phyloP scores from a whole-genome alignment of 2,329 filamentous ascomycete species.

The Verticillium isaacii region DNA sequence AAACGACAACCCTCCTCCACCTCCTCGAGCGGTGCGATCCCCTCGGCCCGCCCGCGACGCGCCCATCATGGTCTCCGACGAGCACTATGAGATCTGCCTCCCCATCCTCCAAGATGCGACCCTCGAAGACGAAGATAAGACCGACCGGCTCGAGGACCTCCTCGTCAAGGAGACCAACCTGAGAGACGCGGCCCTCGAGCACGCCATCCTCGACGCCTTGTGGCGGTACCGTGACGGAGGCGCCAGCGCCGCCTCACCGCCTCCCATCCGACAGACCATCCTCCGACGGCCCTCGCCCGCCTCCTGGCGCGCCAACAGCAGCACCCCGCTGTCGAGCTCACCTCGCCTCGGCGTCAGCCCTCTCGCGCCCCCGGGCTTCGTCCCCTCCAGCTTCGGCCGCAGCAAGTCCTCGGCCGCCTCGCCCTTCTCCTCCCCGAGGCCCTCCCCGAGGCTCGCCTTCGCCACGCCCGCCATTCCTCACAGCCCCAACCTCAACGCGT shows the following conservation, averaged over 20 bases:
- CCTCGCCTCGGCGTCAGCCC: constrained; percentile 78
- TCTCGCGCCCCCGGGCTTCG: constrained; percentile 78
- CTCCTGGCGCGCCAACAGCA: constrained; percentile 78
- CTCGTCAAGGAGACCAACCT: constrained; percentile 74
- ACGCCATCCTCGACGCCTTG: constrained; percentile 82
- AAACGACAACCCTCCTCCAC: background rate
- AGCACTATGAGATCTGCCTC: constrained; percentile 86
- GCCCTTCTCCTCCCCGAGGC: constrained; percentile 89
- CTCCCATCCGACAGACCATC: constrained; percentile 81
- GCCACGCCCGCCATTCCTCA: constrained; percentile 89
- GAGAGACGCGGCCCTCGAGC: constrained; percentile 74
- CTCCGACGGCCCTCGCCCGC: constrained; percentile 88
- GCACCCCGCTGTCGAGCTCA: constrained; percentile 77
- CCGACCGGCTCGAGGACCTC: constrained; percentile 77
- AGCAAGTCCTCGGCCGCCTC: constrained; percentile 76
- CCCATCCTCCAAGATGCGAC: constrained; percentile 77
- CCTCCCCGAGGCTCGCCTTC: constrained; percentile 85
- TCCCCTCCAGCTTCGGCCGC: constrained; percentile 71
- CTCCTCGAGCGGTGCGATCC: background rate
- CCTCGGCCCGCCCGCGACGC: background rate
- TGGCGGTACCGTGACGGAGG: constrained; percentile 76
- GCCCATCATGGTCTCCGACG: constrained; percentile 78
- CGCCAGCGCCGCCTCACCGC: constrained; percentile 65
- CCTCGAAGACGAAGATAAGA: constrained; percentile 92
- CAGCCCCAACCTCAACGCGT: constrained; percentile 89